Evolutionary conservation across 2,329 filamentous ascomycete genomes (phyloP).

Genomic region (Colletotrichum tamarilloi): DNA sequence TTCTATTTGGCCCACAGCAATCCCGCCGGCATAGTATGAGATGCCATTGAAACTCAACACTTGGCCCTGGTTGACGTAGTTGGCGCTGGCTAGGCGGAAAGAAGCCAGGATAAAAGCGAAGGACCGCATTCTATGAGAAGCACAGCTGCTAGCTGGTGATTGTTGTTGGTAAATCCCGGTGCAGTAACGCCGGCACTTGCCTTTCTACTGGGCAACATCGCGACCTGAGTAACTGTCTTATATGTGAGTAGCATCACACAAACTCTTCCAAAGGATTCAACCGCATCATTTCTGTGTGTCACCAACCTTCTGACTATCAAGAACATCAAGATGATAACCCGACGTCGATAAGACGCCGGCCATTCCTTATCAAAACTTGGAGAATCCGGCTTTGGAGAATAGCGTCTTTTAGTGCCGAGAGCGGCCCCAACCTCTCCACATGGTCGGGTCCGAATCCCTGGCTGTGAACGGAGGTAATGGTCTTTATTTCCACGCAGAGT

Average conservation of each 20-base stretch:
- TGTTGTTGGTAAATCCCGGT: not conserved
- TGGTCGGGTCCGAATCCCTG: not conserved
- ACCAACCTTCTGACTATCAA: not conserved
- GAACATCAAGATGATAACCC: not conserved
- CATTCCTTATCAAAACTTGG: not conserved
- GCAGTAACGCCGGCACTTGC: not conserved
- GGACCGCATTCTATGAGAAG: not conserved
- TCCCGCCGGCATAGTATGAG: slow-evolving; percentile 21
- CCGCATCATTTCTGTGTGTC: not conserved
- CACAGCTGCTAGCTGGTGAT: not conserved
- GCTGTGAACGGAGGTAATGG: not conserved
- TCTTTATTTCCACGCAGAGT: not conserved
- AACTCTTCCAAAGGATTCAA: not conserved
- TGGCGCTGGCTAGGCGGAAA: not conserved
- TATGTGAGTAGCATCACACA: not conserved
- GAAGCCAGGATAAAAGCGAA: not conserved
- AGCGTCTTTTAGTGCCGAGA: not conserved
- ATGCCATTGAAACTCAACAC: not conserved
- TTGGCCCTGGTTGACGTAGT: not conserved
- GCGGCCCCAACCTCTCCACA: not conserved
- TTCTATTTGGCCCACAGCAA: slow-evolving; percentile 12
- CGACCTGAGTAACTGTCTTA: not conserved
- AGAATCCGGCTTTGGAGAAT: not conserved
- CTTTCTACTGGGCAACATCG: not conserved
- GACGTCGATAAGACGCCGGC: not conserved